These are phyloP conservation scores for Cryptosporidium baileyi DNA, from an alignment of 169 alveolate species.

Conservation along the genomic window DNA sequence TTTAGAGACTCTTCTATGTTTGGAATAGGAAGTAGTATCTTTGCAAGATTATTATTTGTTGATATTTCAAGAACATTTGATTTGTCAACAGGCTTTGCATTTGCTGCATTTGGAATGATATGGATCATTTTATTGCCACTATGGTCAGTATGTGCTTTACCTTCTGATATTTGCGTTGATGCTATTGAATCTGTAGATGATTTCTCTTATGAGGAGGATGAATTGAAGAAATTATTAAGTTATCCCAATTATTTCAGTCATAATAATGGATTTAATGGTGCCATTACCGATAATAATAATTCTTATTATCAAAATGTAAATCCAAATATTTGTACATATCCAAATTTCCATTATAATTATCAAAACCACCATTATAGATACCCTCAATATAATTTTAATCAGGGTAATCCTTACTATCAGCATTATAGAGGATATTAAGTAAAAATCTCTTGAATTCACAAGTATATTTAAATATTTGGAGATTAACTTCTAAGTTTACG, in stretches of 20 bases:
- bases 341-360: neutral
- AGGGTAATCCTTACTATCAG: conserved; percentile 24
- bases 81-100: conserved; percentile 68
- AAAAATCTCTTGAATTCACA: too few relatives aligned
- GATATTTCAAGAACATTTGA: conserved; percentile 65
- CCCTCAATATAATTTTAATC: neutral
- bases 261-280: neutral
- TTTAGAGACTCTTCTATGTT: conserved; percentile 67
- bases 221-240: conserved; percentile 22
- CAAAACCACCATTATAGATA: neutral
- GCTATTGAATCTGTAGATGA: conserved; percentile 35
- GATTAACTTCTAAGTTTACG: too few relatives aligned
- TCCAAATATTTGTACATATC: neutral
- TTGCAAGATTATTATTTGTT: conserved; percentile 60
- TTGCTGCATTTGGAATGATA: conserved; percentile 69
- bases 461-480: too few relatives aligned
- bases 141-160: conserved; percentile 69
- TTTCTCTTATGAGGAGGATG: conserved; percentile 9
- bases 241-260: neutral
- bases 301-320: neutral
- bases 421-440: conserved; percentile 58
- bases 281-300: neutral
- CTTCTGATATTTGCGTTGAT: conserved; percentile 55
- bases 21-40: conserved; percentile 62
- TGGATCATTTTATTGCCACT: conserved; percentile 54